Base-by-base conservation (phyloP, 495 filamentous ascomycete species). In the Astrothelium macrocarpum region DNA sequence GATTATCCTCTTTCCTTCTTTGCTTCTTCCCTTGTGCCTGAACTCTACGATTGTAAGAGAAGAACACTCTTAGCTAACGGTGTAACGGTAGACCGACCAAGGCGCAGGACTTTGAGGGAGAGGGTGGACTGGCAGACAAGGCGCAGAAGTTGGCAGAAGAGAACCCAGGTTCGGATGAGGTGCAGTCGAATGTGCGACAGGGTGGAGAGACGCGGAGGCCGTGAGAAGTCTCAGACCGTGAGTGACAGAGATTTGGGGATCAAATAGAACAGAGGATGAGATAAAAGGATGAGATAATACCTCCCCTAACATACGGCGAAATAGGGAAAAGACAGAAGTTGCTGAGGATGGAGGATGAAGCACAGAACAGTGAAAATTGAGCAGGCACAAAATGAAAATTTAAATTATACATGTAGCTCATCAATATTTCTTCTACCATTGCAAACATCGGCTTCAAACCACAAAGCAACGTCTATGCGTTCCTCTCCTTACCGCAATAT, bases 121-220 rank as follows among this genome's bases (percentile, higher is more conserved):
- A 60, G 0, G 81, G 81, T 18, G 81, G 80, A 18, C 81, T 81
- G 0, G 80, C 82, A 65, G 79, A 80, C 59, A 80, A 82, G 43
- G 67, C 72, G 53, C 71, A 72, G 63, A 68, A 68, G 9, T 62
- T 74, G 11, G 73, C 70, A 12, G 73, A 77, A 61, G 69, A 67
- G 49, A 71, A 76, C 18, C 66, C 70, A 14, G 82, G 81, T 18
- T 72, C 78, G 42, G 75, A 82, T 66, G 78, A 78, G 46, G 72
- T 78, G 29, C 60, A 65, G 59, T 67, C 59, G 32, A 79, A 80
- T 66, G 71, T 80, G 58, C 66, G 75, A 66, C 64, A 73, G 65
- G 32, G 62, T 49, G 66, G 66, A 23, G 42, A 65, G 36, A 62
- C 43, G 29, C 29, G 12, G 2, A 20, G 42, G 32, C 32, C 43